Evolutionary conservation across 306 rosid species (phyloP).

Genomic region (Cucurbita ficifolia): DNA sequence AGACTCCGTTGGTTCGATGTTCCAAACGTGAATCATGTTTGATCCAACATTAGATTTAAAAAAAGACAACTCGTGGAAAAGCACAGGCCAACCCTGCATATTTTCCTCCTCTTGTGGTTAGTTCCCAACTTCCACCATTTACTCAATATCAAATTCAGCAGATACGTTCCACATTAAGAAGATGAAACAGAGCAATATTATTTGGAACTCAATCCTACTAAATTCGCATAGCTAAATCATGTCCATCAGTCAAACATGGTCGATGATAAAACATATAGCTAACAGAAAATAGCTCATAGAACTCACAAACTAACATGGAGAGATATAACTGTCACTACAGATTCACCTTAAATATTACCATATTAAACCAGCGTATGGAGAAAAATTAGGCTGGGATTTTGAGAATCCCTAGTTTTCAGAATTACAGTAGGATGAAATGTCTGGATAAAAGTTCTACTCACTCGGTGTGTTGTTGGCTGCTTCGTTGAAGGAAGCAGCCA

Average conservation of each 20-base stretch:
- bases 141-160: too few species aligned
- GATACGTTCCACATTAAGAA: too few species aligned
- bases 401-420: neutral
- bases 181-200: too few species aligned
- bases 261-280: too few species aligned
- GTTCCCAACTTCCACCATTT: too few species aligned
- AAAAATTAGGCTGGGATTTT: neutral
- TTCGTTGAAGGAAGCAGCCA: constrained; percentile 67
- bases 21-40: too few species aligned
- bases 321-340: neutral
- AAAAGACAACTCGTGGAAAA: too few species aligned
- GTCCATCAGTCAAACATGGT: neutral
- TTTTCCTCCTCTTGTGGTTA: too few species aligned
- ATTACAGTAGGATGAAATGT: neutral
- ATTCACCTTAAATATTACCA: neutral
- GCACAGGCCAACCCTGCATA: too few species aligned
- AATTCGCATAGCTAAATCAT: neutral
- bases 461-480: constrained; percentile 24
- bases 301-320: neutral
- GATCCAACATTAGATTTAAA: too few species aligned
- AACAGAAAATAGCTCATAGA: neutral
- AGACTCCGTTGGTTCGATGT: too few species aligned
- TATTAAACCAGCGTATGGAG: neutral
- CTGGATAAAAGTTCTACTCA: constrained; percentile 12
- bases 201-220: too few species aligned